Evolutionary conservation across 306 rosid genomes (phyloP).

Genomic region (Prosopis cineraria): DNA sequence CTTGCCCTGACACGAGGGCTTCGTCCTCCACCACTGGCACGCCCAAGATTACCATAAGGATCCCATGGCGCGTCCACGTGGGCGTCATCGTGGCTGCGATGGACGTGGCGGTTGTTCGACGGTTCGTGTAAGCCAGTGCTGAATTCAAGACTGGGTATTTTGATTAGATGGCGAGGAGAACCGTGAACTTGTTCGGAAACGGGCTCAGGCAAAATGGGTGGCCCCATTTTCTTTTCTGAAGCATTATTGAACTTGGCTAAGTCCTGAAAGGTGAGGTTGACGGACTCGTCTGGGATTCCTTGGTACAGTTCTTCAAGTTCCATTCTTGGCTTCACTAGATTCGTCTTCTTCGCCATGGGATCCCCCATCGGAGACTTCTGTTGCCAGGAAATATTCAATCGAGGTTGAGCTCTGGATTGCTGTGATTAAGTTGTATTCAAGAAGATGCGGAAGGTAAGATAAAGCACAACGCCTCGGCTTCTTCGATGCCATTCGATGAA

Average conservation of each 20-base stretch:
- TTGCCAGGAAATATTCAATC: too few species aligned
- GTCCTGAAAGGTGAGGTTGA: constrained; percentile 83
- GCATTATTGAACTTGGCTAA: constrained; percentile 47
- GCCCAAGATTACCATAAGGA: constrained; percentile 22
- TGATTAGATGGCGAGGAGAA: constrained; percentile 34
- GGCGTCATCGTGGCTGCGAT: background rate
- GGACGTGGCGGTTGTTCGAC: background rate
- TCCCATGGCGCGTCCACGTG: constrained; percentile 20
- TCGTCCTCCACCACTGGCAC: constrained; percentile 36
- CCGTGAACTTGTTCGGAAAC: constrained; percentile 9
- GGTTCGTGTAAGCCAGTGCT: constrained; percentile 50
- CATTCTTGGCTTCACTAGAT: constrained; percentile 50
- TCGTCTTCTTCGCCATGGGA: constrained; percentile 33
- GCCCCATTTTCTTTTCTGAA: constrained; percentile 27
- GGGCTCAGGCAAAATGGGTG: constrained; percentile 15
- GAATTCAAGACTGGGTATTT: constrained; percentile 69
- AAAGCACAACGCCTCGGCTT: background rate
- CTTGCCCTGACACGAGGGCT: constrained; percentile 6
- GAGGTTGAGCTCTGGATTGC: background rate
- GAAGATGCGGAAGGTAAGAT: background rate
- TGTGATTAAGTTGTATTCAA: background rate
- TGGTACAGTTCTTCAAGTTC: constrained; percentile 77
- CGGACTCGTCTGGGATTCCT: constrained; percentile 88
- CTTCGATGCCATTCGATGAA: background rate
- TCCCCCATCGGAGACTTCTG: constrained; percentile 49